Base-by-base conservation (phyloP, 2,329 filamentous ascomycete species). In the Pyrenochaeta sp. region DNA sequence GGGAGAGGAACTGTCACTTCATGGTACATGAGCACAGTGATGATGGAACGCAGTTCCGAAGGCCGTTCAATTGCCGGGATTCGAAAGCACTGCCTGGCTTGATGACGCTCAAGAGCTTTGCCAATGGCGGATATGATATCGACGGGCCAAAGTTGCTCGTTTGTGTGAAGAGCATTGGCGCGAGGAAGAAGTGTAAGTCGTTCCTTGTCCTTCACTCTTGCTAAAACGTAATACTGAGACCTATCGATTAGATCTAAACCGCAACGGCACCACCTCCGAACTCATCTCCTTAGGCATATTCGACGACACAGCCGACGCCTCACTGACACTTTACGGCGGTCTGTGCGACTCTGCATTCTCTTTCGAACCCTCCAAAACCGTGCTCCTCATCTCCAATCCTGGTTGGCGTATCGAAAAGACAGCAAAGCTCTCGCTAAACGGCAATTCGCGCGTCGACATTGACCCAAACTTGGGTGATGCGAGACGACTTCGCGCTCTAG, bases 101-200 rank as follows among this genome's bases (percentile, higher is more conserved):
- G 10, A 87, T 88, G 83, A 87, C 83, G 2, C 72, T 89, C 34
- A 81, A 82, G 51, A 80, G 79, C 43, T 88, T 86, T 68, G 74
- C 85, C 1, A 78, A 82, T 39, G 83, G 83, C 2, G 86, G 85
- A 0, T 82, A 83, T 54, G 85, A 88, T 70, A 71, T 85, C 8
- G 66, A 74, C 1, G 81, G 82, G 36, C 81, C 77, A 0, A 85
- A 82, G 50, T 75, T 88, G 2, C 76, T 88, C 2, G 82, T 88
- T 0, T 85, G 86, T 50, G 83, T 88, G 3, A 85, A 85, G 69
- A 85, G 82, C 54, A 78, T 88, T 52, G 84, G 85, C 0, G 78
- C 79, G 5, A 80, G 78, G 50, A 85, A 83, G 72, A 81, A 75
- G 58, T 74, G 82, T 84, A 67, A 15, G 65, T 57, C 27, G 22